phyloP scores from a whole-genome alignment of 1,284 basidiomycete genomes.

The Leccinum variabile region DNA sequence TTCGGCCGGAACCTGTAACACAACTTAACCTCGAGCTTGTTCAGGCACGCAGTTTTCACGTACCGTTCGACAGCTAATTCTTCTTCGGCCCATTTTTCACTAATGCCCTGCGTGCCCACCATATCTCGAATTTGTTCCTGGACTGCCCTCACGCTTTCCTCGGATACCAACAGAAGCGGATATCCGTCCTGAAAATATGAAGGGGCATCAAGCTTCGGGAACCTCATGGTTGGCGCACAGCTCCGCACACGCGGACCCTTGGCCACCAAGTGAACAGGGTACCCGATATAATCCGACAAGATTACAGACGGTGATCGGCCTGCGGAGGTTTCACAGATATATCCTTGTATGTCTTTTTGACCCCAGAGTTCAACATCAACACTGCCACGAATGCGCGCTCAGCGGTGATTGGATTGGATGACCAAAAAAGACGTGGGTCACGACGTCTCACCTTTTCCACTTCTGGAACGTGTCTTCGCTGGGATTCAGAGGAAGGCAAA shows the following conservation, averaged over 20 bases:
- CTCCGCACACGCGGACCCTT: conserved; percentile 61
- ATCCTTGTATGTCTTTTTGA: conserved; percentile 55
- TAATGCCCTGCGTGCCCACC: conserved; percentile 58
- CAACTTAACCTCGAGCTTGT: conserved; percentile 5
- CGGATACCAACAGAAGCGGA: conserved; percentile 63
- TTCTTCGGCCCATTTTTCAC: conserved; percentile 54
- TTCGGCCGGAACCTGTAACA: conserved; percentile 69
- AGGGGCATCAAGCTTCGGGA: conserved; percentile 56
- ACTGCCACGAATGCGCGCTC: conserved; percentile 34
- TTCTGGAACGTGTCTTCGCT: conserved; percentile 43
- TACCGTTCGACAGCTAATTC: conserved; percentile 64
- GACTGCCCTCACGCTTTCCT: conserved; percentile 57
- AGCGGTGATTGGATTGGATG: neutral
- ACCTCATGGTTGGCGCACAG: conserved; percentile 50
- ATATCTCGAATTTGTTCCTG: conserved; percentile 47
- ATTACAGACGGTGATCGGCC: conserved; percentile 46
- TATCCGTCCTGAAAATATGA: conserved; percentile 71
- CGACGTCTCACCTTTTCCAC: conserved; percentile 55
- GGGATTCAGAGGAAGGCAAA: conserved; percentile 60
- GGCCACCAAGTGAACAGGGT: conserved; percentile 59
- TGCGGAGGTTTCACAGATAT: conserved; percentile 50
- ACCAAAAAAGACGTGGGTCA: neutral
- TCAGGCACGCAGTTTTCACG: conserved; percentile 9
- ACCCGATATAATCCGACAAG: conserved; percentile 59
- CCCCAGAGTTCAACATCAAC: conserved; percentile 55